A percentile compares a stretch with the other conserved stretches of the same genome.
phyloP scores from a whole-genome alignment of 2,329 filamentous ascomycete genomes.

The Metarhizium album region DNA sequence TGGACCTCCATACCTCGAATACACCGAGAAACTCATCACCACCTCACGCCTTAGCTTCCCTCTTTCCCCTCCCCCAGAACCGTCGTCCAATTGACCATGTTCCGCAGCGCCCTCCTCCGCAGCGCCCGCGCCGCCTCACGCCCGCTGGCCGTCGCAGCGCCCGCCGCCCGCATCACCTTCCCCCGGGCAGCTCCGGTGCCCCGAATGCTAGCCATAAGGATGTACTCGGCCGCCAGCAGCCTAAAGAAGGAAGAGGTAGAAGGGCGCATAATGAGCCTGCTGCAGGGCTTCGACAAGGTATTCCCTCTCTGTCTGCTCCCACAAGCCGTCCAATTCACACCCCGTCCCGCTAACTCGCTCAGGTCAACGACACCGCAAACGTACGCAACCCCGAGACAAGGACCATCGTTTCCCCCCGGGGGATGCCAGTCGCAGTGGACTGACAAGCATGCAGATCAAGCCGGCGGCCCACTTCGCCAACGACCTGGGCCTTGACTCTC shows the following conservation, averaged over 20 bases:
- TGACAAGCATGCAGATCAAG: slow-evolving; percentile 54
- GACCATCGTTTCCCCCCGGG: too few relatives aligned
- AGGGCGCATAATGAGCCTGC: slow-evolving; percentile 80
- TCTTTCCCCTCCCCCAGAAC: background rate
- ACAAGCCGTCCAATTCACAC: too few relatives aligned
- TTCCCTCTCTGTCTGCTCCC: background rate
- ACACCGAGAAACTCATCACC: slow-evolving; percentile 37
- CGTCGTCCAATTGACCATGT: slow-evolving; percentile 46
- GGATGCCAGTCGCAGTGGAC: background rate
- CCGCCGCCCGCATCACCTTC: slow-evolving; percentile 47
- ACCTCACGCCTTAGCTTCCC: slow-evolving; percentile 4
- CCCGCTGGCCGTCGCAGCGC: slow-evolving; percentile 41
- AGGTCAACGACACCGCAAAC: slow-evolving; percentile 59
- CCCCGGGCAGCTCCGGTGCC: slow-evolving; percentile 32
- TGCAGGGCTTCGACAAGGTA: slow-evolving; percentile 93
- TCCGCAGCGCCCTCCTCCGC: slow-evolving; percentile 77
- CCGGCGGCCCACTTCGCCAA: slow-evolving; percentile 84
- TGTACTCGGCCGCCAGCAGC: slow-evolving; percentile 74
- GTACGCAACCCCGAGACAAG: too few relatives aligned
- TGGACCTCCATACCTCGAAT: slow-evolving; percentile 17
- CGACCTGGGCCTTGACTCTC: slow-evolving; percentile 90
- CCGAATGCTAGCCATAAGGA: slow-evolving; percentile 46
- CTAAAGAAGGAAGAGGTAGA: slow-evolving; percentile 78
- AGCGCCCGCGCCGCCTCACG: slow-evolving; percentile 50
- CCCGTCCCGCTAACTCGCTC: slow-evolving; percentile 10